These are phyloP conservation scores for Phaeotremella fagi DNA, from an alignment of 768 basidiomycete species.

Conservation along the genomic window DNA sequence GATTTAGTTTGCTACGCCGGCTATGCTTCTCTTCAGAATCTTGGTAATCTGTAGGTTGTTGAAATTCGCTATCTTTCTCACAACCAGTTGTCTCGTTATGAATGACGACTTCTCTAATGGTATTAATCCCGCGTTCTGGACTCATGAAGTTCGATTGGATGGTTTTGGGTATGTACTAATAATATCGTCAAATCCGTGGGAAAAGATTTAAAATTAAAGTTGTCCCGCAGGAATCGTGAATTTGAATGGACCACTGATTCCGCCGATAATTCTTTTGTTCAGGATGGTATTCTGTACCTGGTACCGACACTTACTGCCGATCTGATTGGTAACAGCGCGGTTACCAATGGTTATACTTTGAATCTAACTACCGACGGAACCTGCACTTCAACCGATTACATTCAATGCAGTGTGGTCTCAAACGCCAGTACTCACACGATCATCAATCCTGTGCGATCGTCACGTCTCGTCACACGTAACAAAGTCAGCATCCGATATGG, in stretches of 20 bases:
- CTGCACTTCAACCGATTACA: slow-evolving; percentile 65
- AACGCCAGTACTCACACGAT: slow-evolving; percentile 49
- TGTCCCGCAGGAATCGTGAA: slow-evolving; percentile 55
- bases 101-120: slow-evolving; percentile 61
- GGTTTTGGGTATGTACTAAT: slow-evolving; percentile 62
- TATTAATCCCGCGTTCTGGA: slow-evolving; percentile 58
- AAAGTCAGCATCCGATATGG: slow-evolving; percentile 71
- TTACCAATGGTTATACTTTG: slow-evolving; percentile 62
- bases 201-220: slow-evolving; percentile 50
- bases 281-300: slow-evolving; percentile 67
- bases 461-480: slow-evolving; percentile 65
- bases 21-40: slow-evolving; percentile 48
- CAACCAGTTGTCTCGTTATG: slow-evolving; percentile 56
- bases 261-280: slow-evolving; percentile 56
- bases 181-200: too few relatives aligned
- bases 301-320: slow-evolving; percentile 74
- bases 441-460: slow-evolving; percentile 75
- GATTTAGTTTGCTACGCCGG: slow-evolving; percentile 51
- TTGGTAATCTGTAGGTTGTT: slow-evolving; percentile 31
- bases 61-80: neutral
- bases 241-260: slow-evolving; percentile 75
- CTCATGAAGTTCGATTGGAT: slow-evolving; percentile 66
- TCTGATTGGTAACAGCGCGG: slow-evolving; percentile 48
- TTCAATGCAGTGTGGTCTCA: slow-evolving; percentile 39
- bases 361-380: slow-evolving; percentile 59